Conservation (phyloP, 2,329 filamentous ascomycete species). For the Aureobasidium sp. region DNA sequence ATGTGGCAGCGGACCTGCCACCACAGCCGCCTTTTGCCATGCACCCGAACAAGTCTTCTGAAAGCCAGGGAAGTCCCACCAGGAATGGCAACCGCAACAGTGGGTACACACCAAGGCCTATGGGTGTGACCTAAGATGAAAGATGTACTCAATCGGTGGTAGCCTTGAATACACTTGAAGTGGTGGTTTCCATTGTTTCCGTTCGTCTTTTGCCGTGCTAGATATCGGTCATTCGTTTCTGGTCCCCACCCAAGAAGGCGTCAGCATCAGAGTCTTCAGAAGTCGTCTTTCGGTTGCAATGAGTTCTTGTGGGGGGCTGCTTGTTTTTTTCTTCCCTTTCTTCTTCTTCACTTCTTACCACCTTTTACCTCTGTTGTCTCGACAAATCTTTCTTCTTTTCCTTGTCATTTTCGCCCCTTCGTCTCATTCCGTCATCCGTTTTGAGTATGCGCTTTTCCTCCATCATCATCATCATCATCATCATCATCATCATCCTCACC, state of each 20-base stretch:
- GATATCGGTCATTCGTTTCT: not conserved
- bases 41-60: conserved; percentile 21
- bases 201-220: not conserved
- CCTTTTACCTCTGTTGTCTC: not conserved
- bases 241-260: no score
- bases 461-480: not conserved
- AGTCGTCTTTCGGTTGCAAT: not conserved
- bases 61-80: conserved; percentile 25
- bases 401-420: not conserved
- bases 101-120: conserved; percentile 21
- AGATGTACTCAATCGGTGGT: not conserved
- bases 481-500: no score
- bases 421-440: conserved; percentile 1
- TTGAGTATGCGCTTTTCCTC: not conserved
- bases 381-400: not conserved
- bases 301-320: not conserved
- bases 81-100: conserved; percentile 20
- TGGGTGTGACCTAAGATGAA: conserved; percentile 15
- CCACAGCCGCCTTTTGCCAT: conserved; percentile 22
- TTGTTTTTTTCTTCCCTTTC: not conserved
- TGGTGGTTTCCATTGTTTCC: not conserved
- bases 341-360: not conserved
- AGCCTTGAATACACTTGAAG: not conserved
- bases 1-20: conserved; percentile 42
- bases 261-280: not conserved